phyloP scores from a whole-genome alignment of 108 stramenopile species.

The Fragilariopsis cylindrus region DNA sequence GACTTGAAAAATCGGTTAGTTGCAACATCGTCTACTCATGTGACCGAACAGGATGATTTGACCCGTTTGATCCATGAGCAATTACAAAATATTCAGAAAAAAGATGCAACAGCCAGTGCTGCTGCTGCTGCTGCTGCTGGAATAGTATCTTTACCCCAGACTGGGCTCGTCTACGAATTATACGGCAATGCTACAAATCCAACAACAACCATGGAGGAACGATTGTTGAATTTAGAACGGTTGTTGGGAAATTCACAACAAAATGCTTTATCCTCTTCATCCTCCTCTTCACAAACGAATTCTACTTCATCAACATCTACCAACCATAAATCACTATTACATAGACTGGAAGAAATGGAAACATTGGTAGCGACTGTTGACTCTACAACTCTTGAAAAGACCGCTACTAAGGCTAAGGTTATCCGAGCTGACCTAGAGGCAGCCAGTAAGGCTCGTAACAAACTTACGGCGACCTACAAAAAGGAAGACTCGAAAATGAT shows the following conservation, averaged over 20 bases:
- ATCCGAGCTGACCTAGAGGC: conserved; percentile 70
- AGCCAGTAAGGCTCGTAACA: conserved; percentile 64
- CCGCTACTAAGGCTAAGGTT: conserved; percentile 58
- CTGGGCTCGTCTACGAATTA: conserved; percentile 49
- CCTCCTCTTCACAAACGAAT: not conserved
- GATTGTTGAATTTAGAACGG: conserved; percentile 45
- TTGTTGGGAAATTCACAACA: conserved; percentile 32
- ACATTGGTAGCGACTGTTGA: conserved; percentile 34
- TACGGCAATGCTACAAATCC: conserved; percentile 33
- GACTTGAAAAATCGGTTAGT: conserved; percentile 30
- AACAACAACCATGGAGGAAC: conserved; percentile 38
- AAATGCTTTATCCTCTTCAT: not conserved
- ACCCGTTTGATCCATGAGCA: conserved; percentile 40
- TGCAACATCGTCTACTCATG: conserved; percentile 11
- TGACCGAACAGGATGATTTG: conserved; percentile 37
- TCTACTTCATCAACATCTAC: conserved; percentile 1
- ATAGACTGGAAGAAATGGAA: conserved; percentile 55
- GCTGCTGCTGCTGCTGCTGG: not conserved
- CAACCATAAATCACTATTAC: conserved; percentile 31
- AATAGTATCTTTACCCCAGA: not conserved
- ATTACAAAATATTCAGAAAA: conserved; percentile 7
- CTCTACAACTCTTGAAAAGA: conserved; percentile 36
- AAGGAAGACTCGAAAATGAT: conserved; percentile 69
- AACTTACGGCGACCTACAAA: conserved; percentile 43
- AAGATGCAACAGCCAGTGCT: not conserved